Evolutionary conservation across 495 filamentous ascomycete species (phyloP).

Genomic region (Lophium mytilinum): DNA sequence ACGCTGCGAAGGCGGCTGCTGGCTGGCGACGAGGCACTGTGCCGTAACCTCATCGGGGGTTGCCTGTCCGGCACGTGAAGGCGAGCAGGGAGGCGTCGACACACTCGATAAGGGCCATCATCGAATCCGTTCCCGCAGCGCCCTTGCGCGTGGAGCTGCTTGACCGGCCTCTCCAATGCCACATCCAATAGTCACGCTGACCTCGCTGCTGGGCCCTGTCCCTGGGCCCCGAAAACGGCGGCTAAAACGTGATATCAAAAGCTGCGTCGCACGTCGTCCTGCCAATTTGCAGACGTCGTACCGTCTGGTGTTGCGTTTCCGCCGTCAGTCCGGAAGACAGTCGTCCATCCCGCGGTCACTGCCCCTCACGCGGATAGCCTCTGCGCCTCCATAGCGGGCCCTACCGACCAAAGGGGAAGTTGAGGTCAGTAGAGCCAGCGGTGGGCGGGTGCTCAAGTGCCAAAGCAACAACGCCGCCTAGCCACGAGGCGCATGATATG

Average conservation of each 20-base stretch:
- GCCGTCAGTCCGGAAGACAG: background rate
- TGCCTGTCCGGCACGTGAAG: background rate
- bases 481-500: background rate
- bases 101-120: background rate
- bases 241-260: slow-evolving; percentile 18
- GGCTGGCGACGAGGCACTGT: background rate
- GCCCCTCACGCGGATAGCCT: background rate
- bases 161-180: background rate
- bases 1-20: background rate
- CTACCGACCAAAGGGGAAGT: background rate
- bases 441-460: background rate
- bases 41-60: background rate
- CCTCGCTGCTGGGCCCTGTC: background rate
- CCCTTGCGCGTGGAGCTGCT: background rate
- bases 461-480: background rate
- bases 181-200: background rate
- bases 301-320: background rate
- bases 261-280: background rate
- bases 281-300: background rate
- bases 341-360: background rate
- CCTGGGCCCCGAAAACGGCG: background rate
- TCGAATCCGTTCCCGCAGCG: background rate
- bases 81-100: background rate
- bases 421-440: background rate
- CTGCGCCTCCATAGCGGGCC: background rate